A percentile compares a stretch with the other conserved stretches of the same genome.
Conservation (phyloP, 2,329 filamentous ascomycete species). For the Fusarium palustre region DNA sequence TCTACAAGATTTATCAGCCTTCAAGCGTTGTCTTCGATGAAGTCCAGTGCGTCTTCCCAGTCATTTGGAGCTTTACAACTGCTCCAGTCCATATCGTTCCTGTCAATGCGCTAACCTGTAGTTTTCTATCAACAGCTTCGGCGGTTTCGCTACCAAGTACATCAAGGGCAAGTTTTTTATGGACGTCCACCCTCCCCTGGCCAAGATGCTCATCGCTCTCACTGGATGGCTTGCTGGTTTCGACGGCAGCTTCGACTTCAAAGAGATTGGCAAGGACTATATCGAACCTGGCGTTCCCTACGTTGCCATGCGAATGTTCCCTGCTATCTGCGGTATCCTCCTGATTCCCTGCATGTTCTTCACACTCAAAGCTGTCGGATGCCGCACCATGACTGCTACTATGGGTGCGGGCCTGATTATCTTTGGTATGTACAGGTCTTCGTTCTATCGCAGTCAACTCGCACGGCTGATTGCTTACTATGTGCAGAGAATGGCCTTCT, state of each 20-base stretch:
- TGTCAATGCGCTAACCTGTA: constrained; percentile 29
- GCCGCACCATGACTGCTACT: constrained; percentile 84
- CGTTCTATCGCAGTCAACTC: background rate
- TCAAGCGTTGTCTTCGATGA: constrained; percentile 98
- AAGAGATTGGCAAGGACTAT: constrained; percentile 99
- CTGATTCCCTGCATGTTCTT: constrained; percentile 94
- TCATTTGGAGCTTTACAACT: constrained; percentile 4
- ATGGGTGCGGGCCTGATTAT: constrained; percentile 89
- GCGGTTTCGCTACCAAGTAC: constrained; percentile 97
- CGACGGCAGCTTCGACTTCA: constrained; percentile 96
- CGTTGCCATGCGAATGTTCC: constrained; percentile 95
- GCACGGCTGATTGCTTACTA: constrained; percentile 44
- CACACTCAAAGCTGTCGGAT: constrained; percentile 90
- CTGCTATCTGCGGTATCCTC: constrained; percentile 87
- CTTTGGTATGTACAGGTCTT: constrained; percentile 75
- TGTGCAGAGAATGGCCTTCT: constrained; percentile 88
- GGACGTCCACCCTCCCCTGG: constrained; percentile 98
- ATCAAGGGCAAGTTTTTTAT: constrained; percentile 99
- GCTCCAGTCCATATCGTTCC: constrained; percentile 2
- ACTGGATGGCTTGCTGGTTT: constrained; percentile 96
- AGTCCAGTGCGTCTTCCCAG: constrained; percentile 81
- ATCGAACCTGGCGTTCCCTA: constrained; percentile 94
- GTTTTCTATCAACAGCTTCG: constrained; percentile 73
- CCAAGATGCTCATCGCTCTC: constrained; percentile 95
- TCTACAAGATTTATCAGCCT: constrained; percentile 97